Percentiles rank a stretch among this genome's conserved stretches.
Evolutionary conservation across 2,329 filamentous ascomycete genomes (phyloP).

Genomic region (Aspergillus oerlinghausenensis): DNA sequence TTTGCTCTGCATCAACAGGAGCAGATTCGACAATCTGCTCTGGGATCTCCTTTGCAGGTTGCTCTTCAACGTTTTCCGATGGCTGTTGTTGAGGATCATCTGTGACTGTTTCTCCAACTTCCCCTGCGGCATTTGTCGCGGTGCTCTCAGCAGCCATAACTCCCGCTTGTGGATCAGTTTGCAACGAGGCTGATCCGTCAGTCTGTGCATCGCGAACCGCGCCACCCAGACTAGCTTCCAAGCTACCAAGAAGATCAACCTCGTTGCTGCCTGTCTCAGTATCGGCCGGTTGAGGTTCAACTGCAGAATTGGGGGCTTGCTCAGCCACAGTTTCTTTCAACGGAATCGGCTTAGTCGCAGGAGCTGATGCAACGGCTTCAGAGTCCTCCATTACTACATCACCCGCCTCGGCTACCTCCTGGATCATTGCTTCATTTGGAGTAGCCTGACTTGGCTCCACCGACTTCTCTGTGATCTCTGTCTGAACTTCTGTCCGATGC

Average conservation of each 20-base stretch:
- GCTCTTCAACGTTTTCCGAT: not conserved
- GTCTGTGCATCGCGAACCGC: conserved; percentile 5
- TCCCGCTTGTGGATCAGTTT: conserved; percentile 3
- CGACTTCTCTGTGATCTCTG: conserved; percentile 5
- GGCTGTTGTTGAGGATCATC: not conserved
- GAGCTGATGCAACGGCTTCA: not conserved
- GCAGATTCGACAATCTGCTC: not conserved
- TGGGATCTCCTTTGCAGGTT: not conserved
- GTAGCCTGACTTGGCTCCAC: conserved; percentile 8
- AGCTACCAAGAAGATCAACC: conserved; percentile 44
- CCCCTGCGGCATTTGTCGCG: not conserved
- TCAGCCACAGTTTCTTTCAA: conserved; percentile 12
- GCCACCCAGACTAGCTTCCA: conserved; percentile 41
- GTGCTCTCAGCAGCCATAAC: not conserved
- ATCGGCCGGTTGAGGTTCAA: not conserved
- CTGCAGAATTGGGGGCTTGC: not conserved
- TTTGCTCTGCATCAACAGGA: not conserved
- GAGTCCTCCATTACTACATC: conserved; percentile 7
- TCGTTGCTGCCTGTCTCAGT: conserved; percentile 23
- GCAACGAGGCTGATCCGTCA: conserved; percentile 1
- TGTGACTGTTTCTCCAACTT: not conserved
- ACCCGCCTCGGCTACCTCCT: conserved; percentile 1
- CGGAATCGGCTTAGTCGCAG: conserved; percentile 1
- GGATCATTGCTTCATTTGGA: conserved; percentile 1
- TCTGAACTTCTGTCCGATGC: not conserved